Percentiles rank a stretch among this genome's conserved stretches.
Evolutionary conservation across 1,284 basidiomycete genomes (phyloP).

Genomic region (Pulveroboletus sp.): DNA sequence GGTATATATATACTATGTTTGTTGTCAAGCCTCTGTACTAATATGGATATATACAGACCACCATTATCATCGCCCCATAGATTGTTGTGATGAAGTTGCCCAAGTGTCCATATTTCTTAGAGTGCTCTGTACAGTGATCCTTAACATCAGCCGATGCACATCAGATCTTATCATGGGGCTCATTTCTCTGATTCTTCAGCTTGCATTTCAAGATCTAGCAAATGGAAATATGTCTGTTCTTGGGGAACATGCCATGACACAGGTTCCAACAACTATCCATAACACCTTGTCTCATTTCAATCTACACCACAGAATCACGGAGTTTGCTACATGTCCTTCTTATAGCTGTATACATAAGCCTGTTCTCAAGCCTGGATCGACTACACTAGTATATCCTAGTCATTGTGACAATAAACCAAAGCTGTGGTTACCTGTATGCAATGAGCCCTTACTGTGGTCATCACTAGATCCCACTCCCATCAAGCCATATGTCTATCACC

Average conservation of each 20-base stretch:
- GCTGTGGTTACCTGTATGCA: neutral
- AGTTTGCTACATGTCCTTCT: conserved; percentile 1
- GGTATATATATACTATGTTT: neutral
- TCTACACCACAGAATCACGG: neutral
- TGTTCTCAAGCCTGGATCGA: neutral
- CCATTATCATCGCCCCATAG: neutral
- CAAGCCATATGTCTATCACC: conserved; percentile 8
- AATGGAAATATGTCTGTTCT: neutral
- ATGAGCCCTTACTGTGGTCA: neutral
- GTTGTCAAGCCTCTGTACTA: neutral
- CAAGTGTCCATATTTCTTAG: conserved; percentile 3
- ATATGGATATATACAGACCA: neutral
- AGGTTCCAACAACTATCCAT: neutral
- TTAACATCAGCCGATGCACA: neutral
- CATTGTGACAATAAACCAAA: neutral
- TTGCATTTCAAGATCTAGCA: neutral
- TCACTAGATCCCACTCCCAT: neutral
- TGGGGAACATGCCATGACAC: neutral
- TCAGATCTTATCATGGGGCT: neutral
- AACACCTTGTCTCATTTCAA: neutral
- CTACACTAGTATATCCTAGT: conserved; percentile 1
- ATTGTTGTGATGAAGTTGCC: neutral
- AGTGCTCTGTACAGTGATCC: neutral
- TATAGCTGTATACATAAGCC: conserved; percentile 3
- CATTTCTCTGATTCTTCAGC: neutral